Evolutionary conservation across 345 rosid genomes (phyloP).

Genomic region (Lepidium didymum): DNA sequence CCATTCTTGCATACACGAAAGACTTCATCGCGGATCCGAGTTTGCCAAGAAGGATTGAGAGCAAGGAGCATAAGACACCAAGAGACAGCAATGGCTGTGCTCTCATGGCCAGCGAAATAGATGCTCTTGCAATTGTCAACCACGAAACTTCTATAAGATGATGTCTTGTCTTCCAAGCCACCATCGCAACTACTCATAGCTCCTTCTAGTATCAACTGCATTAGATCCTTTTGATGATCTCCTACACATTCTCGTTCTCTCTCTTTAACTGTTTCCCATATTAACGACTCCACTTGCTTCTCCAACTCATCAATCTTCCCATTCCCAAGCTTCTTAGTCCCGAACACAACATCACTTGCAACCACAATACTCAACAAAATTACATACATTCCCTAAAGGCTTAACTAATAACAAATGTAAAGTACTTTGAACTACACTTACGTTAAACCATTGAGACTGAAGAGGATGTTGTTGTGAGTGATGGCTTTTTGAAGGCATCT

Average conservation of each 20-base stretch:
- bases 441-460: slow-evolving; percentile 31
- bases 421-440: background rate
- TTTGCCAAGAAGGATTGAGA: slow-evolving; percentile 70
- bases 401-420: background rate
- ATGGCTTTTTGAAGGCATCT: slow-evolving; percentile 47
- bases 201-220: slow-evolving; percentile 64
- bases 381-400: background rate
- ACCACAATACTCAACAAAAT: background rate
- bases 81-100: slow-evolving; percentile 67
- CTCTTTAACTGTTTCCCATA: slow-evolving; percentile 66
- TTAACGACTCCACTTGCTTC: slow-evolving; percentile 50
- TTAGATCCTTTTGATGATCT: slow-evolving; percentile 45
- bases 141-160: slow-evolving; percentile 47
- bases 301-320: slow-evolving; percentile 41
- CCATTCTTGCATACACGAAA: slow-evolving; percentile 33
- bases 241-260: slow-evolving; percentile 34
- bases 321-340: slow-evolving; percentile 29
- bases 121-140: slow-evolving; percentile 85
- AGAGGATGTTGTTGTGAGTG: slow-evolving; percentile 32
- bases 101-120: slow-evolving; percentile 78
- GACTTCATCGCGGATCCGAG: slow-evolving; percentile 47
- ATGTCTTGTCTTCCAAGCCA: slow-evolving; percentile 30
- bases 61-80: slow-evolving; percentile 90
- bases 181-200: slow-evolving; percentile 30
- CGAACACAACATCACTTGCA: slow-evolving; percentile 31